Evolutionary conservation across 163 green algal species (phyloP), one percentile per base, ranked within the genome.

Genomic region (Prototheca cutis): DNA sequence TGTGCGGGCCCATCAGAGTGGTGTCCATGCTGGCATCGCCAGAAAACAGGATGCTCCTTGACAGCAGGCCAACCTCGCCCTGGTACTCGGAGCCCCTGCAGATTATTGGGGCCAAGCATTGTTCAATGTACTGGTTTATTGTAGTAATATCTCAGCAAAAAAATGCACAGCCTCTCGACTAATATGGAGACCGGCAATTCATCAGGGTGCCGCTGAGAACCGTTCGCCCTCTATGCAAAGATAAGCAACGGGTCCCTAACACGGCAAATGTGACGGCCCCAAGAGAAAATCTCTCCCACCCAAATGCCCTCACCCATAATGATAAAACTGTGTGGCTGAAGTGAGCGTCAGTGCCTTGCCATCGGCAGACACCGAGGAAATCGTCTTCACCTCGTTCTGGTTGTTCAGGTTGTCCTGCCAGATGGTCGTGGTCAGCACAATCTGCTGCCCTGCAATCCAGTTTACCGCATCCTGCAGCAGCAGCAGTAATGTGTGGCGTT

Each of bases 11-110:
- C 10, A 42, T 23, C 29, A n/a, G 29, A 21, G 25, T 25, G 3
- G 40, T 51, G 36, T 58, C 29, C 4, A 53, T 32, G 18, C 34
- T 48, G 4, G 63, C 27, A 4, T 55, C 52, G 19, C 61, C 61
- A 27, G 61, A 58, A 24, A 84, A 53, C 24, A 73, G 58, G 27
- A 84, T 71, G 60, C 58, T 72, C 42, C 73, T 70, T 2, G 59
- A 72, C 21, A 84, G 63, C 49, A 84, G 73, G 19, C 58, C 77
- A 24, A 84, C 77, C 63, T 84, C 77, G 0, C 56, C 68, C 52
- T 80, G 68, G 68, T 84, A 84, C 68, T 84, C 77, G 2, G 57
- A 29, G 25, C 77, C 77, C 0, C 72, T 76, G 75, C 53, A n/a
- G n/a, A n/a, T n/a, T n/a, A n/a, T n/a, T n/a, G n/a, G n/a, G n/a